Percentiles rank a stretch among this genome's conserved stretches.
Evolutionary conservation across 495 filamentous ascomycete species (phyloP).

Genomic region (Neurospora cerealis): DNA sequence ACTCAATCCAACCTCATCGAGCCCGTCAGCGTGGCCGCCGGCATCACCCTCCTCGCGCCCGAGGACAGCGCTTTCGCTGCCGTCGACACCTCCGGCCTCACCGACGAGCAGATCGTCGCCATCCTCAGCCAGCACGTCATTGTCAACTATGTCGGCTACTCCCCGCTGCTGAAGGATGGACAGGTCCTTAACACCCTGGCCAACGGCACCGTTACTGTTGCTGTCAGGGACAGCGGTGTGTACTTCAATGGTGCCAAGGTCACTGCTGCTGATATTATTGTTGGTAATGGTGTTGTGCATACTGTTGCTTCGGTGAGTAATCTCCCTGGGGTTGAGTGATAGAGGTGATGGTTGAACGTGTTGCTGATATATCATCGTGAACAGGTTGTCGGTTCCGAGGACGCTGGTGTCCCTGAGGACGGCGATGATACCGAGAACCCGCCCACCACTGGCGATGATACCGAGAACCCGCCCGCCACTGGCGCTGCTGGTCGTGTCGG

Average conservation of each 20-base stretch:
- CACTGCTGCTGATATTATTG: constrained; percentile 19
- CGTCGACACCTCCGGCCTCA: constrained; percentile 3
- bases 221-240: constrained; percentile 11
- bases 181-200: constrained; percentile 17
- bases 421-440: not conserved
- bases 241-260: constrained; percentile 30
- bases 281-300: constrained; percentile 30
- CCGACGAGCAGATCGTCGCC: not conserved
- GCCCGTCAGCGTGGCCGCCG: constrained; percentile 13
- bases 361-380: too few relatives aligned
- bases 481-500: not conserved
- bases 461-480: not conserved
- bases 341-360: too few relatives aligned
- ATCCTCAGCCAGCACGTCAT: constrained; percentile 21
- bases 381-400: not conserved
- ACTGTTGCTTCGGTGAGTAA: constrained; percentile 28
- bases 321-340: too few relatives aligned
- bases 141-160: constrained; percentile 20
- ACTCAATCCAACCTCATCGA: not conserved
- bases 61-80: constrained; percentile 13
- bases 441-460: not conserved
- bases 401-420: not conserved
- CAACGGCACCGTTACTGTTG: constrained; percentile 21
- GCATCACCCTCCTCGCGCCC: constrained; percentile 18
- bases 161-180: constrained; percentile 20